A percentile compares a stretch with the other conserved stretches of the same genome.
phyloP scores from a whole-genome alignment of 768 basidiomycete genomes.

The Podaxis sp. region DNA sequence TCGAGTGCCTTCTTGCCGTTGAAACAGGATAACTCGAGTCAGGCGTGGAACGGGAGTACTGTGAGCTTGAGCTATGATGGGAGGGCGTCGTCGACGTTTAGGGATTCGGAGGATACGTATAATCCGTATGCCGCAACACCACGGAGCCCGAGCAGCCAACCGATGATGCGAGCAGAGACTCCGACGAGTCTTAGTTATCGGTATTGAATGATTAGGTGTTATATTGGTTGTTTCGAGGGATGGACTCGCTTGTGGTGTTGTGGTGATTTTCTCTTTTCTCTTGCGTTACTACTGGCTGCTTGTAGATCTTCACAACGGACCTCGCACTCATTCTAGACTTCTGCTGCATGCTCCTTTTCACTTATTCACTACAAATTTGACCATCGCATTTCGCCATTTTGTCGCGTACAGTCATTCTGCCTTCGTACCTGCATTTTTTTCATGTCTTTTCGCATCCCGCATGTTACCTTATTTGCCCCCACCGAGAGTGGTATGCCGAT shows the following conservation, averaged over 20 bases:
- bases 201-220: not conserved
- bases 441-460: not conserved
- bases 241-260: not conserved
- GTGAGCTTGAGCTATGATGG: constrained; percentile 32
- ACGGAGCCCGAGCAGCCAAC: not conserved
- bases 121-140: not conserved
- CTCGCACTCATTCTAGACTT: not conserved
- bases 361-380: not conserved
- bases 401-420: not conserved
- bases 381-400: not conserved
- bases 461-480: not conserved
- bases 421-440: not conserved
- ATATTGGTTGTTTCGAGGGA: not conserved
- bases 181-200: not conserved
- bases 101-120: constrained; percentile 14
- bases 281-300: not conserved
- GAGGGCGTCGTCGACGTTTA: constrained; percentile 18
- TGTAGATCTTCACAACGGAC: constrained; percentile 5
- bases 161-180: not conserved
- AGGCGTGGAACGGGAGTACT: constrained; percentile 60
- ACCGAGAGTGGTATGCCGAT: not conserved
- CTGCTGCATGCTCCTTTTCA: not conserved
- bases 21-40: constrained; percentile 58
- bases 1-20: constrained; percentile 72
- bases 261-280: not conserved